Base-by-base conservation (phyloP, 2,329 filamentous ascomycete genomes). In the Domatiomyces globalis region DNA sequence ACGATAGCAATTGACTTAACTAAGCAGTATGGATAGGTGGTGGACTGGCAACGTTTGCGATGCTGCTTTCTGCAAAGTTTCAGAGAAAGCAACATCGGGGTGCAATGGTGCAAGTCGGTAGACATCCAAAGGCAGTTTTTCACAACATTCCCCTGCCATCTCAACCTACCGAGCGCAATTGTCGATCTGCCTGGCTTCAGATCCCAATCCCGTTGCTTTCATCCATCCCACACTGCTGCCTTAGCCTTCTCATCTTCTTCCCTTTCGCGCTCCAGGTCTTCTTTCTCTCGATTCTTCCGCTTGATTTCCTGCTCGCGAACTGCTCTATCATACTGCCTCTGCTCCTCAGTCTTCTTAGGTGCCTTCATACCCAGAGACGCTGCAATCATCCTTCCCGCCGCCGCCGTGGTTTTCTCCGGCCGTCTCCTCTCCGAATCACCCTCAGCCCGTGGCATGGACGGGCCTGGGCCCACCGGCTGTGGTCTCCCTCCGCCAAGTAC, bases 321-420 rank as follows among this genome's bases (percentile, higher is more conserved):
- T 1, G 85, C 83, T 58, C 76, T 79, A 62, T 96, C 89, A 65
- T 92, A 96, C 29, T 56, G 51, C 60, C 76, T 78, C 73, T 95
- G 85, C 69, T 95, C 89, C 56, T 94, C 87, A 1, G 87, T 95
- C 66, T 83, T 78, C 71, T 80, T 84, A 29, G 87, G 87, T 33
- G 83, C 80, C 62, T 82, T 80, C 50, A 95, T 78, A 0, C 92
- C 92, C 58, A 96, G 71, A 0, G 86, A 88, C 2, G 85, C 85
- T 0, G 87, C 88, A 65, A 98, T 96, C 78, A 98, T 76, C 53
- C 92, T 76, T 55, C 85, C 79, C 4, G 92, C 92, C 42, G 94
- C 87, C 0, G 88, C 87, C 55, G 94, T 94, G 56, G 89, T 94
- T 73, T 95, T 98, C 69, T 95, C 89, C 0, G 88, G 90, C 42